These are phyloP conservation scores for Penicillium egyptiacum DNA, from an alignment of 495 filamentous ascomycete species.

Conservation along the genomic window DNA sequence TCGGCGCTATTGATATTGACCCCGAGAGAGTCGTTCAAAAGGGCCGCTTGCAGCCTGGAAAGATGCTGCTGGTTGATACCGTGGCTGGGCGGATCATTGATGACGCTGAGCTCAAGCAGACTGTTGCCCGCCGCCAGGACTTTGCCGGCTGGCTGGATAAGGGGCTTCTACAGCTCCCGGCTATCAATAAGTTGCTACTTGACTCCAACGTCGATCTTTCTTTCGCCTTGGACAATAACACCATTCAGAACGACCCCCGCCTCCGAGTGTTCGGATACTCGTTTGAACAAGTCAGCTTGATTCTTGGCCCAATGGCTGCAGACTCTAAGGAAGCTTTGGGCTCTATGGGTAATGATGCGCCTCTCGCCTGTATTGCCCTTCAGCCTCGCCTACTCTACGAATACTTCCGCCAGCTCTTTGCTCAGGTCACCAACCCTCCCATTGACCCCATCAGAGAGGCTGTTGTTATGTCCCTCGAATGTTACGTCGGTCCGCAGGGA, in stretches of 20 bases:
- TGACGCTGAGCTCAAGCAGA: conserved; percentile 88
- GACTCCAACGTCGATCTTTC: conserved; percentile 62
- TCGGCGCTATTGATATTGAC: conserved; percentile 90
- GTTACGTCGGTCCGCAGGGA: conserved; percentile 96
- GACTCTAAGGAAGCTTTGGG: conserved; percentile 99
- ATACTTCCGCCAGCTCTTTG: conserved; percentile 98
- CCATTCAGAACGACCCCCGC: conserved; percentile 80
- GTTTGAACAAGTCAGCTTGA: conserved; percentile 91
- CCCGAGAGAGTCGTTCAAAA: conserved; percentile 91
- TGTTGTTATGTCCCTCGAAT: conserved; percentile 98
- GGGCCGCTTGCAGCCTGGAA: conserved; percentile 90
- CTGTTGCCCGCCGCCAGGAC: conserved; percentile 79
- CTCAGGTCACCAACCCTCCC: conserved; percentile 97
- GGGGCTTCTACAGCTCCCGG: conserved; percentile 79
- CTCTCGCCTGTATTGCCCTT: conserved; percentile 85
- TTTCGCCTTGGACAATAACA: conserved; percentile 65
- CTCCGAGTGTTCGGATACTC: conserved; percentile 93
- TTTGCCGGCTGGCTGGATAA: conserved; percentile 88
- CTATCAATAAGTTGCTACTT: conserved; percentile 61
- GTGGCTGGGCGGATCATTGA: conserved; percentile 94
- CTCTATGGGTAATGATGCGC: conserved; percentile 99
- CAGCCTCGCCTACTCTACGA: conserved; percentile 92
- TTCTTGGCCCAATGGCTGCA: conserved; percentile 95
- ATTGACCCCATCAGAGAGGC: conserved; percentile 99
- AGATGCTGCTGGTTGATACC: conserved; percentile 97